Conservation (phyloP, 768 basidiomycete species). For the Crucibulum laeve region DNA sequence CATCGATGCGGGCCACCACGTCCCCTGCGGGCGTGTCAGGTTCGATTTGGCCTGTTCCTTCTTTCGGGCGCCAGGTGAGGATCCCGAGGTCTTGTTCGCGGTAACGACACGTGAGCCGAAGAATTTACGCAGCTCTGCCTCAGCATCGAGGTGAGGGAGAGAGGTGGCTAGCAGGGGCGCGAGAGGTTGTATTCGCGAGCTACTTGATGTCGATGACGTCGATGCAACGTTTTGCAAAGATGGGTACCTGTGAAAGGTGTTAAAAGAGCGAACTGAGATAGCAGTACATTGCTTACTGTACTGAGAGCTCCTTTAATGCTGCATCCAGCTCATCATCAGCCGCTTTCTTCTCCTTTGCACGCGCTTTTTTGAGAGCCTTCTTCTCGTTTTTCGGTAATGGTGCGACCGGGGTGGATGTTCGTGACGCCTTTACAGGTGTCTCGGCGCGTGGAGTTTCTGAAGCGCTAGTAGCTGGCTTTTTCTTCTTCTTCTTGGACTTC, state of each 20-base stretch:
- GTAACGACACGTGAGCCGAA: conserved; percentile 88
- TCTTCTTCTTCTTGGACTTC: conserved; percentile 40
- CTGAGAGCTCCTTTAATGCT: conserved; percentile 78
- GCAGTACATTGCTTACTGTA: no score
- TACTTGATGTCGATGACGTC: conserved; percentile 19
- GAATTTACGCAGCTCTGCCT: conserved; percentile 89
- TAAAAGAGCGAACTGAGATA: conserved; percentile 1
- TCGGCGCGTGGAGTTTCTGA: conserved; percentile 1
- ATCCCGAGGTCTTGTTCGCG: conserved; percentile 41
- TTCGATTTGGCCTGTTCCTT: conserved; percentile 53
- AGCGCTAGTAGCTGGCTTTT: conserved; percentile 9
- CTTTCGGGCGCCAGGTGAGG: conserved; percentile 28
- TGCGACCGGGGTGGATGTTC: conserved; percentile 11
- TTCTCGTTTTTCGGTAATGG: conserved; percentile 36
- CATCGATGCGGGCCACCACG: conserved; percentile 68
- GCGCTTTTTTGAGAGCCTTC: conserved; percentile 60
- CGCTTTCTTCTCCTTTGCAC: conserved; percentile 61
- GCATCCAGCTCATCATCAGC: conserved; percentile 78
- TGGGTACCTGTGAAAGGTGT: conserved; percentile 37
- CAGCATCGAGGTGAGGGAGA: conserved; percentile 75
- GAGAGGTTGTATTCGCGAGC: conserved; percentile 33
- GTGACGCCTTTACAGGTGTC: conserved; percentile 1
- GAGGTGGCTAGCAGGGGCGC: conserved; percentile 74
- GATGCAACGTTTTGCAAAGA: conserved; percentile 38
- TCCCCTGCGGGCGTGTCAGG: conserved; percentile 70